These are phyloP conservation scores for Pascua guehoae DNA, from an alignment of 1,284 basidiomycete species.

Conservation along the genomic window DNA sequence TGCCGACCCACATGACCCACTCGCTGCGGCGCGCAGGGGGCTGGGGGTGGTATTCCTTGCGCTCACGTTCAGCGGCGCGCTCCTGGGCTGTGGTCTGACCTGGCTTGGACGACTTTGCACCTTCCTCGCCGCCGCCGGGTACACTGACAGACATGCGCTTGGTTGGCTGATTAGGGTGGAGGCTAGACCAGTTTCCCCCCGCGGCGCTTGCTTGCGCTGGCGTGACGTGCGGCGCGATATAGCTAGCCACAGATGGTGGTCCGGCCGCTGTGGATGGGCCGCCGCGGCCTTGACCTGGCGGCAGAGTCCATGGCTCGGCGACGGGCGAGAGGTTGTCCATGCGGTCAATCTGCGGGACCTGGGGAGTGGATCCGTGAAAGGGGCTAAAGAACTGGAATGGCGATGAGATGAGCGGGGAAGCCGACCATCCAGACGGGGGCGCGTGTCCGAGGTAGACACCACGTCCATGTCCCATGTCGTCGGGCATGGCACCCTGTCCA, in stretches of 20 bases:
- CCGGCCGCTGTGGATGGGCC: too few species aligned
- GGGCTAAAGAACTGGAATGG: conserved; percentile 17
- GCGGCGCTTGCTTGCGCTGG: too few species aligned
- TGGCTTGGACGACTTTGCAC: neutral
- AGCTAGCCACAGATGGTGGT: too few species aligned
- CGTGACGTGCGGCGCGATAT: too few species aligned
- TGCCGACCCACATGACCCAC: conserved; percentile 84
- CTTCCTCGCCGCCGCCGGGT: neutral
- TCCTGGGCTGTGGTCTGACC: neutral
- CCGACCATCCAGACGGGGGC: conserved; percentile 10
- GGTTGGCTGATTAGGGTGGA: too few species aligned
- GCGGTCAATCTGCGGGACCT: conserved; percentile 4
- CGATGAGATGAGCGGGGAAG: conserved; percentile 14
- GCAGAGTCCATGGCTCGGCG: conserved; percentile 12
- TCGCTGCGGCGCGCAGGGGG: conserved; percentile 66
- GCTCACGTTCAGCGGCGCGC: conserved; percentile 22
- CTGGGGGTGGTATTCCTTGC: conserved; percentile 49
- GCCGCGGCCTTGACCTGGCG: neutral
- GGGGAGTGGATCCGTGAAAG: conserved; percentile 7
- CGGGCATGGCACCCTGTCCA: conserved; percentile 1
- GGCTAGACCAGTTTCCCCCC: too few species aligned
- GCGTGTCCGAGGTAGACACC: conserved; percentile 13
- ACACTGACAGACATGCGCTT: too few species aligned
- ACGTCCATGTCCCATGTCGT: conserved; percentile 9
- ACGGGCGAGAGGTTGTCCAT: conserved; percentile 12